Base-by-base conservation (phyloP, 2,329 filamentous ascomycete species). In the Coccinonectria pachysandricola region DNA sequence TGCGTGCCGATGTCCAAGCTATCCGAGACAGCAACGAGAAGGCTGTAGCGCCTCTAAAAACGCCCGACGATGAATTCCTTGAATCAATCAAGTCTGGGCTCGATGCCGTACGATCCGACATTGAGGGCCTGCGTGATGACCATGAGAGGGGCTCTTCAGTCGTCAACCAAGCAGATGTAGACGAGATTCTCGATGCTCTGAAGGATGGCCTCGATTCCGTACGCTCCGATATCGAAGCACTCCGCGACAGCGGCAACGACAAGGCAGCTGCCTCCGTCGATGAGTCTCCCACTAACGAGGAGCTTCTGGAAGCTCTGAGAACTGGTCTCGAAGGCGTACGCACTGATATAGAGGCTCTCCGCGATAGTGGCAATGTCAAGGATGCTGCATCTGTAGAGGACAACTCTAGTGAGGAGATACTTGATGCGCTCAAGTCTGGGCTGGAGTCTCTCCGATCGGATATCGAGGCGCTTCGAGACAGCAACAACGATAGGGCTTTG, bases 21-120 rank as follows among this genome's bases (percentile, higher is more conserved):
- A 65, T 95, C 14, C 80, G 82, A 12, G 69, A 75, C 15, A 57
- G 79, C 53, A 76, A 82, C 3, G 60, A 73, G 18, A 45, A 36
- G 18, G 35, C 39, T n/a, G 54, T 41, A 8, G 16, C 80, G 52
- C 78, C 81, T 4, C 59, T 71, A 0, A 82, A 87, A n/a, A n/a
- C n/a, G n/a, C n/a, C n/a, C n/a, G n/a, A n/a, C n/a, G 79, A 87
- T 37, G 83, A 91, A 51, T 82, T 92, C 26, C 62, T 92, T 1
- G 79, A 91, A 31, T 80, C 79, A 0, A 63, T 93, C 26, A 87
- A 79, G 48, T 68, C 75, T 12, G 84, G 83, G 0, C 61, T 93
- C 7, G 73, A 77, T 21, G 65, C 65, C 21, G 64, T 93, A 11
- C 75, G 75, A 28, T 63, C 68, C 3, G 84, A 92, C 26, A 79